Base-by-base conservation (phyloP, 768 basidiomycete genomes). In the Termitomyces titanicus region DNA sequence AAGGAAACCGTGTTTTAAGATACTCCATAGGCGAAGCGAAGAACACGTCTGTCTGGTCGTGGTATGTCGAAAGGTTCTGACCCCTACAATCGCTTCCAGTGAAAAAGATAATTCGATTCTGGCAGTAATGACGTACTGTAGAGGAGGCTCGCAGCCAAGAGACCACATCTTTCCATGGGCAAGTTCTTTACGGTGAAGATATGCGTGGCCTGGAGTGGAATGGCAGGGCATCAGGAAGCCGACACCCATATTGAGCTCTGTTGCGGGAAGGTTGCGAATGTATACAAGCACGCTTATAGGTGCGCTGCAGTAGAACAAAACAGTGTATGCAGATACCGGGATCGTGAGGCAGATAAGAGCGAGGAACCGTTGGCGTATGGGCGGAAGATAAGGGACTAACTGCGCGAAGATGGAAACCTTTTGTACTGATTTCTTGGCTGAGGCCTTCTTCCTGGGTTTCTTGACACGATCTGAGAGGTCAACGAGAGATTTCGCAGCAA, bases 191-290 rank as follows among this genome's bases (percentile, higher is more conserved):
- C 83, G 76, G 67, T 98, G 97, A 8, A 98, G 67, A 68, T 94
- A 88, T 2, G 93, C 85, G 64, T 92, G 89, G 73, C 91, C 94
- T 5, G 96, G 96, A 1, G 91, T 92, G 20, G 95, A 97, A 72
- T 99, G 96, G 60, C 97, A 99, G 10, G 97, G 96, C 91, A 94
- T 95, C 20, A 98, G 71, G 63, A 93, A 85, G 1, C 91, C 93
- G 20, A 96, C 72, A 3, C 77, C 77, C 12, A 66, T 71, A 18
- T 69, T 62, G 5, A 88, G 72, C 18, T 84, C 74, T 8, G 73
- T 64, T 5, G 68, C 59, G 1, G 85, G 76, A 42, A 89, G 71
- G 22, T 69, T 64, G 29, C 84, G 79, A 43, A 97, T 72, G 66
- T 84, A 86, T 12, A 82, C 76, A 66, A 92, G 79, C 25, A 94